Conservation (phyloP, 768 basidiomycete species). For the Trametes villosa region DNA sequence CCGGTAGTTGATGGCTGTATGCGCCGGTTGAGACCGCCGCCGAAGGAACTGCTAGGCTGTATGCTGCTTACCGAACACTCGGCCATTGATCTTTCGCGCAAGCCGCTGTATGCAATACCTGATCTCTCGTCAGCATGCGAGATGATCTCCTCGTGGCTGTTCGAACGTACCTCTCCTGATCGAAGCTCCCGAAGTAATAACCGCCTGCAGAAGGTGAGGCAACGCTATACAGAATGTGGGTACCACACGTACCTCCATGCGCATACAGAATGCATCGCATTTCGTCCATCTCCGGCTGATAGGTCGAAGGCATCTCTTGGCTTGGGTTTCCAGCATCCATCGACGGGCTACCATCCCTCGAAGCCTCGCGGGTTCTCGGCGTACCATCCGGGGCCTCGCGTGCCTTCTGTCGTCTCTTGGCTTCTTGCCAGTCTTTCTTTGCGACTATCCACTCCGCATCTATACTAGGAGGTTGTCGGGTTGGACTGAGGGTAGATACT, state of each 20-base stretch:
- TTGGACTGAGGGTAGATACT: background rate
- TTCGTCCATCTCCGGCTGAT: constrained; percentile 77
- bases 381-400: constrained; percentile 22
- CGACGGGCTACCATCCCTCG: constrained; percentile 8
- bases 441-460: constrained; percentile 89
- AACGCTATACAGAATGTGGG: background rate
- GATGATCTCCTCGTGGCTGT: background rate
- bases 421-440: constrained; percentile 80
- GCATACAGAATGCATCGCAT: constrained; percentile 84
- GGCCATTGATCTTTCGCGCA: constrained; percentile 91
- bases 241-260: constrained; percentile 63
- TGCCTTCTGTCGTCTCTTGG: constrained; percentile 59
- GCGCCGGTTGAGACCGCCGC: background rate
- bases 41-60: background rate
- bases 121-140: background rate
- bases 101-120: constrained; percentile 80
- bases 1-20: constrained; percentile 74
- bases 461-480: constrained; percentile 49
- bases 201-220: constrained; percentile 51
- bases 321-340: constrained; percentile 2
- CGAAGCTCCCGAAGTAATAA: constrained; percentile 84
- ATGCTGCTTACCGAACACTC: constrained; percentile 70
- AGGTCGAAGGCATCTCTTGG: constrained; percentile 34
- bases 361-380: no score
- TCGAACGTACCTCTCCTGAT: constrained; percentile 73